Conservation (phyloP, 768 basidiomycete species). For the Mycena floridula region DNA sequence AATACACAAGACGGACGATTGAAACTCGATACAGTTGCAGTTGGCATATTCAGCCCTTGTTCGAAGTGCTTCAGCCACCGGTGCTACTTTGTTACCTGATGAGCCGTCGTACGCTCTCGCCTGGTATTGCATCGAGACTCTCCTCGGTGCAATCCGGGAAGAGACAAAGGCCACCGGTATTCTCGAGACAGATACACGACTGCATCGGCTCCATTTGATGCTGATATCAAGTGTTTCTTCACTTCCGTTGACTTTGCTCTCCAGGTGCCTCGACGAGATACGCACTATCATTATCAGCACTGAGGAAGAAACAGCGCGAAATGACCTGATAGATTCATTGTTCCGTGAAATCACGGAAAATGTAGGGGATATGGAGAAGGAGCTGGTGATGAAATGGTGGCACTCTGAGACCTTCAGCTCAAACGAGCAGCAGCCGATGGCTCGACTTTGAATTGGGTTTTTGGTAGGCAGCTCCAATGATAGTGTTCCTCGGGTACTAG, state of each 20-base stretch:
- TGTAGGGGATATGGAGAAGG: neutral
- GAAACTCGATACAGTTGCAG: constrained; percentile 55
- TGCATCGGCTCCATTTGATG: constrained; percentile 57
- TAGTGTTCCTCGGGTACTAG: neutral
- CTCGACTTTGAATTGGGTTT: neutral
- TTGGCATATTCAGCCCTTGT: constrained; percentile 74
- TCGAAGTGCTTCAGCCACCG: constrained; percentile 45
- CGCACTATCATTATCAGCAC: constrained; percentile 26
- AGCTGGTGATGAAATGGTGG: neutral
- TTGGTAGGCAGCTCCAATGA: neutral
- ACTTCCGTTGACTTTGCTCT: constrained; percentile 51
- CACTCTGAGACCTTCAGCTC: neutral
- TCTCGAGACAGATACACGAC: constrained; percentile 7
- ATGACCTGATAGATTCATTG: constrained; percentile 49
- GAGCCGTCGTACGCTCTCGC: constrained; percentile 37
- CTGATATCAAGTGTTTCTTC: constrained; percentile 62
- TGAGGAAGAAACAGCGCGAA: constrained; percentile 14
- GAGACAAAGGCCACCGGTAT: constrained; percentile 12
- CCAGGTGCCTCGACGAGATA: constrained; percentile 47
- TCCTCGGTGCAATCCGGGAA: constrained; percentile 43
- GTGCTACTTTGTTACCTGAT: constrained; percentile 12
- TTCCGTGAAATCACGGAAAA: constrained; percentile 45
- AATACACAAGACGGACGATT: constrained; percentile 60
- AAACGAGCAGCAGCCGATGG: neutral
- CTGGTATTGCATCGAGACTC: constrained; percentile 59